Conservation (phyloP, 1,284 basidiomycete species). For the Xerocomus minutiporus region DNA sequence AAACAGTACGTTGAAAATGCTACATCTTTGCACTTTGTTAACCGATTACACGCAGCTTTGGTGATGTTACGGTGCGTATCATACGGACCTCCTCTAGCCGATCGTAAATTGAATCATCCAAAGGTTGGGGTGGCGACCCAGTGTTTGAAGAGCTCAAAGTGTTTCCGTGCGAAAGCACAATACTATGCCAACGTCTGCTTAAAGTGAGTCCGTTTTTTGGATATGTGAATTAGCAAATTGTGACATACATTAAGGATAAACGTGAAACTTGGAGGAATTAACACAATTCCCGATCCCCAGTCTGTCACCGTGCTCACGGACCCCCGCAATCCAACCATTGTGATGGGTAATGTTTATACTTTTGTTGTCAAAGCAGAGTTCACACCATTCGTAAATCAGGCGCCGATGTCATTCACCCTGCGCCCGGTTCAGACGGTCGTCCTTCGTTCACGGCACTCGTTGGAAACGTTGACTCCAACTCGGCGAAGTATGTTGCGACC, state of each 20-base stretch:
- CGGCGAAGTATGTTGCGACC: constrained; percentile 50
- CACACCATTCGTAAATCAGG: constrained; percentile 35
- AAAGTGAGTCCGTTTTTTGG: constrained; percentile 49
- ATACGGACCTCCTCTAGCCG: not conserved
- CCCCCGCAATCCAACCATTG: constrained; percentile 65
- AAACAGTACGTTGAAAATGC: constrained; percentile 57
- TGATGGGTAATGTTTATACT: constrained; percentile 52
- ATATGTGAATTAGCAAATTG: not conserved
- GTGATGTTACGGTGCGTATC: constrained; percentile 54
- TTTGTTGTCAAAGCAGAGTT: not conserved
- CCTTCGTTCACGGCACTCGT: constrained; percentile 77
- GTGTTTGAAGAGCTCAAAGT: constrained; percentile 63
- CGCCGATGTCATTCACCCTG: constrained; percentile 75
- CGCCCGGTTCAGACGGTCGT: constrained; percentile 64
- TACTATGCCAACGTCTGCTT: constrained; percentile 75
- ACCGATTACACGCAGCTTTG: constrained; percentile 46
- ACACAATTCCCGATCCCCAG: constrained; percentile 61
- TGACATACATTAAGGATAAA: constrained; percentile 52
- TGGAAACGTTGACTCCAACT: constrained; percentile 65
- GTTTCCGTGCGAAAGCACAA: constrained; percentile 58
- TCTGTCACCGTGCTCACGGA: constrained; percentile 62
- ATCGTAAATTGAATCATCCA: constrained; percentile 3
- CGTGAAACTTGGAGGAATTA: constrained; percentile 77
- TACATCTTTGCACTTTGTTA: not conserved
- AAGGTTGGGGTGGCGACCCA: constrained; percentile 70